Evolutionary conservation across 805 yeast species (phyloP), one percentile per base, ranked within the genome.

Genomic region (Pichia phayaonensis): DNA sequence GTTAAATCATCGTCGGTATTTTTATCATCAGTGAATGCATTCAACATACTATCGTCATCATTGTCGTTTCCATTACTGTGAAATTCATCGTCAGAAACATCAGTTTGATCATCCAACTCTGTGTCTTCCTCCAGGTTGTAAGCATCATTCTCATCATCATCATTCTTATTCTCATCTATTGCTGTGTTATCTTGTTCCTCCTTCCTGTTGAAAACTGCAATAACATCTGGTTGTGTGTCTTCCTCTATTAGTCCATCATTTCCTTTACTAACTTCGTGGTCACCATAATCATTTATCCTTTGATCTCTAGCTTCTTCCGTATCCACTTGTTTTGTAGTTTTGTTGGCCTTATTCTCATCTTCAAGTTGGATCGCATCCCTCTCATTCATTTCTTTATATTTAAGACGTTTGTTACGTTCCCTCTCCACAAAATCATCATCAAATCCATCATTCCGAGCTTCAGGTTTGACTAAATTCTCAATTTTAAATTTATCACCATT

Each of bases 391-490:
- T 39, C 48, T n/a, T 26, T 26, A 1, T 23, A 8, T 44, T 40
- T 44, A 24, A 48, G 24, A 18, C 51, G 51, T 24, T 44, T 48
- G n/a, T 40, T 31, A 23, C 51, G 41, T 34, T 48, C 45, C 7
- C 39, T 22, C n/a, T 47, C 40, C 26, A 47, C 42, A 45, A 46
- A 44, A 20, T 39, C 31, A 18, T 23, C 21, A 18, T 18, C 45
- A 4, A 48, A 26, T 1, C 31, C 42, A 27, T 26, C 36, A 24
- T 18, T 8, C 7, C 15, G 8, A 34, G 6, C 20, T n/a, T 34
- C 20, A 16, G 38, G 40, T 40, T 40, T 45, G 20, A 27, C 23
- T 13, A 20, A 20, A 15, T 40, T 20, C 16, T 40, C 39, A 1
- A 15, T 23, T n/a, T 39, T 36, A 21, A 49, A 13, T 29, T 15